Conservation (phyloP, 169 alveolate species). For the Perkinsus olseni region DNA sequence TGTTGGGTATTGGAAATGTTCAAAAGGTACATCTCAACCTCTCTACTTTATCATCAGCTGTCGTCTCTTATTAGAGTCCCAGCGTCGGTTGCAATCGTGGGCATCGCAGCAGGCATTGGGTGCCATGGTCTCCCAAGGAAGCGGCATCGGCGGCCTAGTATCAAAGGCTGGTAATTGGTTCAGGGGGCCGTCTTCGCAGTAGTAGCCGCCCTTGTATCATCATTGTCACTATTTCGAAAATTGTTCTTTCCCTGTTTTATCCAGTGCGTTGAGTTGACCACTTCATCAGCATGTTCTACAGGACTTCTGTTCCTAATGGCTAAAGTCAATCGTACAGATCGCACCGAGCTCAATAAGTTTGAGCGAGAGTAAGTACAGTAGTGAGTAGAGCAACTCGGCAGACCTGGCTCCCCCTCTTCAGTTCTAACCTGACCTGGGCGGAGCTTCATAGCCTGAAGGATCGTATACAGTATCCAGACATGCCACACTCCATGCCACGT, state of each 20-base stretch:
- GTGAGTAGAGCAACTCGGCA: neutral
- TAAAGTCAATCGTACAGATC: neutral
- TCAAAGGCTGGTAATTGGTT: neutral
- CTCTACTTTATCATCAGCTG: neutral
- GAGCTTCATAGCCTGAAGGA: neutral
- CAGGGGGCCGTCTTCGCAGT: neutral
- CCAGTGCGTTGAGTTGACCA: too few species aligned
- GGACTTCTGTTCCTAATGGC: neutral
- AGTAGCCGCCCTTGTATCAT: neutral
- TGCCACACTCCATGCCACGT: neutral
- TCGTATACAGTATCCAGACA: neutral
- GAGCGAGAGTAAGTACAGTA: neutral
- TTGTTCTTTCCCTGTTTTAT: too few species aligned
- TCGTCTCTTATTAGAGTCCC: neutral
- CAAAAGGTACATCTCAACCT: neutral
- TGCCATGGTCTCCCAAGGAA: neutral
- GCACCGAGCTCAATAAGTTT: neutral
- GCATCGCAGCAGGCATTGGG: neutral
- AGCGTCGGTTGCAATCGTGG: neutral
- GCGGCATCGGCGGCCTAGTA: neutral
- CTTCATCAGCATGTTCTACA: too few species aligned
- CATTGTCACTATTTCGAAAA: neutral
- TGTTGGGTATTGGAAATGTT: slow-evolving; percentile 45
- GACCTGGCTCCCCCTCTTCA: neutral
- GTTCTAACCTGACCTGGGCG: neutral